Conservation (phyloP, 345 rosid genomes). For the Eucalyptus cloeziana region DNA sequence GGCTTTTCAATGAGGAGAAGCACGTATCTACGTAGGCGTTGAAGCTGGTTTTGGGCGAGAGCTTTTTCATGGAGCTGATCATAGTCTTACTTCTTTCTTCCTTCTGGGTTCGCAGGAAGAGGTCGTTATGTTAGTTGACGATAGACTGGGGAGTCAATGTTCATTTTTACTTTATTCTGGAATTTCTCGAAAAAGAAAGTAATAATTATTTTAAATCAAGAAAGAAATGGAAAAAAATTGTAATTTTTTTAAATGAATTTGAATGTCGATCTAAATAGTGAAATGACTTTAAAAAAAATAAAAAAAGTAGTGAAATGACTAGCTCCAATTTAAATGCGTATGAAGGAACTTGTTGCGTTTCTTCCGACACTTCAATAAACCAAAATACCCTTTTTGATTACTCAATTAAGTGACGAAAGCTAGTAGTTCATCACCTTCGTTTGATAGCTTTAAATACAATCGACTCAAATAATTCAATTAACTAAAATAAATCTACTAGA, state of each 20-base stretch:
- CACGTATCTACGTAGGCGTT: conserved; percentile 4
- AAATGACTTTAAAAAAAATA: no score
- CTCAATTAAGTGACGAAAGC: background rate
- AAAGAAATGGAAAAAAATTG: background rate
- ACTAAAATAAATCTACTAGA: background rate
- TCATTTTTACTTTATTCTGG: background rate
- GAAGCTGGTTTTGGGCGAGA: conserved; percentile 7
- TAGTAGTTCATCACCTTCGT: background rate
- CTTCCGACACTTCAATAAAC: background rate
- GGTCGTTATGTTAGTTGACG: conserved; percentile 6
- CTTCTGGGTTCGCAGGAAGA: background rate
- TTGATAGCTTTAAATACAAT: background rate
- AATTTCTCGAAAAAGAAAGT: background rate
- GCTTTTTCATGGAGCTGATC: conserved; percentile 16
- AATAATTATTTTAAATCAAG: background rate
- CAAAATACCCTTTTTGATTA: background rate
- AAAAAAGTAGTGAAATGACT: background rate
- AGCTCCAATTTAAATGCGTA: background rate
- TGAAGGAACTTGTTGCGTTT: background rate
- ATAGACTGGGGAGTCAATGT: background rate
- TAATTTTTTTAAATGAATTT: background rate
- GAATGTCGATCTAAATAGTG: background rate
- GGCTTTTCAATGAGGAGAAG: conserved; percentile 9
- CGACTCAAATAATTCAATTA: background rate
- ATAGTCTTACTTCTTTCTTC: background rate